phyloP scores from a whole-genome alignment of 2,329 filamentous ascomycete species.

The Monascus ruber region DNA sequence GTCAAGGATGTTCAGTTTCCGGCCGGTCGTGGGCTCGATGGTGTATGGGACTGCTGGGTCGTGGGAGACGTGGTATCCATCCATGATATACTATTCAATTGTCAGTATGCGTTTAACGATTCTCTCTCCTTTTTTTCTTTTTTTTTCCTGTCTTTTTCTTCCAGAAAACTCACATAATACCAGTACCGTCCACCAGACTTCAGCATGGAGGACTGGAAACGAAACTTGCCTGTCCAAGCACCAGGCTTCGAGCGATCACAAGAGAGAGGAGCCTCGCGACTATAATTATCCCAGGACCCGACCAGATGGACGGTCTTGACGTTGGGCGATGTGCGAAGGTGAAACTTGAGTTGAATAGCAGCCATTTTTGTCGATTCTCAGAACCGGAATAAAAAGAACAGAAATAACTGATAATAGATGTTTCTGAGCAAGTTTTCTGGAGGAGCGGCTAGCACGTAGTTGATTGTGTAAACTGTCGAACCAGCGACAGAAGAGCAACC shows the following conservation, averaged over 20 bases:
- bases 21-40: conserved; percentile 90
- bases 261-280: conserved; percentile 84
- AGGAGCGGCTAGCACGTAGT: conserved; percentile 16
- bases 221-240: conserved; percentile 92
- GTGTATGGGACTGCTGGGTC: conserved; percentile 83
- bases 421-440: conserved; percentile 11
- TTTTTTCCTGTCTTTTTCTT: too few relatives aligned
- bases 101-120: too few relatives aligned
- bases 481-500: conserved; percentile 15
- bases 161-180: conserved; percentile 62
- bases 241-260: conserved; percentile 80
- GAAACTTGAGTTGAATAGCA: conserved; percentile 86
- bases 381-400: conserved; percentile 2
- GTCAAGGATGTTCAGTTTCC: conserved; percentile 95
- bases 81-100: conserved; percentile 68
- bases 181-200: conserved; percentile 90
- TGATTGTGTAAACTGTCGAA: conserved; percentile 12
- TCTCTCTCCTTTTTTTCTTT: too few relatives aligned
- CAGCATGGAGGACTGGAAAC: conserved; percentile 79
- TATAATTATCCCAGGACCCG: conserved; percentile 97
- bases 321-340: conserved; percentile 87
- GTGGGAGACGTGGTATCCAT: conserved; percentile 96
- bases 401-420: too few relatives aligned
- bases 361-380: conserved; percentile 53
- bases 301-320: conserved; percentile 97